Evolutionary conservation across 345 rosid genomes (phyloP), one percentile per base, ranked within the genome.

Genomic region (Passiflora organensis): DNA sequence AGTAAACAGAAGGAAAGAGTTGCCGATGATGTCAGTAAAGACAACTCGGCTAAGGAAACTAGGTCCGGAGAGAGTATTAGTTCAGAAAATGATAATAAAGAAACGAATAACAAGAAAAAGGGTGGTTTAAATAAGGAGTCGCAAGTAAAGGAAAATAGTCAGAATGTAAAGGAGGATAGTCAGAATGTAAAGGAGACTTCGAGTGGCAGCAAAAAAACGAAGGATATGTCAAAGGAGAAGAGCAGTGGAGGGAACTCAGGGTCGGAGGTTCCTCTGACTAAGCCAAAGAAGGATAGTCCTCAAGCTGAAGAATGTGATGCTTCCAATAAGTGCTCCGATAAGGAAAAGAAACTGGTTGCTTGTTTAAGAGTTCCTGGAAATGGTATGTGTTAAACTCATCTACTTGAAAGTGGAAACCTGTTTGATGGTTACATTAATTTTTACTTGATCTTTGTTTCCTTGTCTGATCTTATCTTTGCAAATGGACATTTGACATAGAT

Each of bases 341-440:
- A 70, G 34, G 68, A 74, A 6, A 58, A 77, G 42, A 70, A 82
- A 43, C 70, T 89, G 58, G 84, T 81, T 19, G 96, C 95, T 37
- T 86, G 96, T 77, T 68, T 89, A 10, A 82, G 85, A 58, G 89
- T 86, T 57, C 85, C 95, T 0, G 95, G 96, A 64, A 79, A 82
- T 53, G 91, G 94, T 86, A 59, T 47, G 76, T 44, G n/a, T 57
- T 34, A 15, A 0, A 5, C 38, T 68, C 43, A 28, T 25, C 15
- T 49, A 17, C n/a, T 18, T 64, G 48, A n/a, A n/a, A n/a, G n/a
- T n/a, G n/a, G n/a, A 2, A 8, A 25, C 48, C 16, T 22, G 13
- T 52, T 44, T 17, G 13, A 13, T 66, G 14, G 4, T 56, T 36
- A 13, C 15, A 25, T 6, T 46, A 24, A n/a, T 25, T 4, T 36